Conservation (phyloP, 78 protist species). For the Guillardia theta region DNA sequence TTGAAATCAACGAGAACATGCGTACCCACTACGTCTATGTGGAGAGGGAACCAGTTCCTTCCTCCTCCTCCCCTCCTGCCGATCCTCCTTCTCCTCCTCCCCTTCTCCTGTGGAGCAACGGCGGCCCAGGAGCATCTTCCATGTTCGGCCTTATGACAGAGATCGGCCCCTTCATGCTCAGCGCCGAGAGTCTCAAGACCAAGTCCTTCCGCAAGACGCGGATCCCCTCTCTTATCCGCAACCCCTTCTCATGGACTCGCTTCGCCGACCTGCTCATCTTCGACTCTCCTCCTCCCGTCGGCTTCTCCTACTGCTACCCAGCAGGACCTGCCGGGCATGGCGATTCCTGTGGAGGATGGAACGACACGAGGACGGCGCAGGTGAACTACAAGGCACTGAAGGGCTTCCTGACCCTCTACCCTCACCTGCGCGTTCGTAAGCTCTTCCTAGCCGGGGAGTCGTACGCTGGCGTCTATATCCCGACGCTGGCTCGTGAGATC, state of each 20-base stretch:
- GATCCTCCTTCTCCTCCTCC: background rate
- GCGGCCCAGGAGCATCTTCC: slow-evolving; percentile 50
- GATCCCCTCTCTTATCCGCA: slow-evolving; percentile 42
- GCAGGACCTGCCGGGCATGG: background rate
- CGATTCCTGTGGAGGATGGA: slow-evolving; percentile 43
- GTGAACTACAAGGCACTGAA: background rate
- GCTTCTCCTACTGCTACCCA: slow-evolving; percentile 53
- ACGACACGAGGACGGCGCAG: background rate
- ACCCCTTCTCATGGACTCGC: slow-evolving; percentile 48
- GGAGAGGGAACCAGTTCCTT: background rate
- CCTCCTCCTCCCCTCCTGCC: background rate
- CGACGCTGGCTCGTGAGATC: slow-evolving; percentile 36
- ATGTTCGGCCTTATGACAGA: slow-evolving; percentile 57
- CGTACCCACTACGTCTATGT: background rate
- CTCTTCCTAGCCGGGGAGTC: slow-evolving; percentile 52
- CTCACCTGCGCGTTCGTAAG: background rate
- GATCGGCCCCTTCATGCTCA: slow-evolving; percentile 54
- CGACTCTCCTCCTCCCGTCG: slow-evolving; percentile 53
- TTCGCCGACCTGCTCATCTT: slow-evolving; percentile 26
- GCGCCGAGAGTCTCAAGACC: background rate
- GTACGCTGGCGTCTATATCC: slow-evolving; percentile 67
- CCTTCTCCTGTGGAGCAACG: background rate
- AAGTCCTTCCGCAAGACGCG: slow-evolving; percentile 36
- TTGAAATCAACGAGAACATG: background rate
- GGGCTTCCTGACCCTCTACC: background rate